phyloP scores from a whole-genome alignment of 2,329 filamentous ascomycete species.

The Aureobasidium sp. region DNA sequence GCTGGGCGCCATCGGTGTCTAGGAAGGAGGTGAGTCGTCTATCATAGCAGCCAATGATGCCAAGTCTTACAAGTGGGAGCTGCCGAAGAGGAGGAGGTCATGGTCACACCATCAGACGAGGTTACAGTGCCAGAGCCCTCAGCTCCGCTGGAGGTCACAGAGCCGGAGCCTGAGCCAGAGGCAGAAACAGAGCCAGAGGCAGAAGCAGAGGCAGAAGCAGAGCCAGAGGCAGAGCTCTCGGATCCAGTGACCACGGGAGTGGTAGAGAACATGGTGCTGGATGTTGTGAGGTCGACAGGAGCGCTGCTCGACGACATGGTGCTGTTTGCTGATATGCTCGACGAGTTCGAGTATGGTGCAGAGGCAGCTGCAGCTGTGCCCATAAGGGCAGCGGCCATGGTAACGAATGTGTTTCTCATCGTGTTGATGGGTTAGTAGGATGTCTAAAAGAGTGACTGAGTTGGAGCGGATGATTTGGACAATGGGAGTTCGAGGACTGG shows the following conservation, averaged over 20 bases:
- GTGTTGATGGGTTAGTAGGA: background rate
- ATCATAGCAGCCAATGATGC: background rate
- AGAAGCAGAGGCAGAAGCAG: no score
- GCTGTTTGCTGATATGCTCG: background rate
- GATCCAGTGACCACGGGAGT: background rate
- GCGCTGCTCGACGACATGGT: background rate
- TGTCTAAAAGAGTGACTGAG: constrained; percentile 10
- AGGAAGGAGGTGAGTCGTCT: background rate
- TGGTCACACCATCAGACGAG: background rate
- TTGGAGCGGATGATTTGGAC: constrained; percentile 1
- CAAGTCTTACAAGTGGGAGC: background rate
- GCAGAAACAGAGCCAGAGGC: no score
- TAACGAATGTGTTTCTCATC: constrained; percentile 1
- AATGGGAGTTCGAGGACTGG: background rate
- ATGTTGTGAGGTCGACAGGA: background rate
- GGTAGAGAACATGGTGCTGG: background rate
- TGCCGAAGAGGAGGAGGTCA: background rate
- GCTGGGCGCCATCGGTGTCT: background rate
- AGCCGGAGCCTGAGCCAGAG: no score
- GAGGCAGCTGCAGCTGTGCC: background rate
- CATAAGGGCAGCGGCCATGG: background rate
- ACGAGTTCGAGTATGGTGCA: background rate
- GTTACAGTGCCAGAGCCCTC: background rate
- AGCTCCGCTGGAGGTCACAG: no score
- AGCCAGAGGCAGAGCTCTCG: background rate